Percentiles rank a stretch among this genome's conserved stretches.
These are phyloP conservation scores for Wilcoxina mikolae DNA, from an alignment of 495 filamentous ascomycete genomes.

Conservation along the genomic window DNA sequence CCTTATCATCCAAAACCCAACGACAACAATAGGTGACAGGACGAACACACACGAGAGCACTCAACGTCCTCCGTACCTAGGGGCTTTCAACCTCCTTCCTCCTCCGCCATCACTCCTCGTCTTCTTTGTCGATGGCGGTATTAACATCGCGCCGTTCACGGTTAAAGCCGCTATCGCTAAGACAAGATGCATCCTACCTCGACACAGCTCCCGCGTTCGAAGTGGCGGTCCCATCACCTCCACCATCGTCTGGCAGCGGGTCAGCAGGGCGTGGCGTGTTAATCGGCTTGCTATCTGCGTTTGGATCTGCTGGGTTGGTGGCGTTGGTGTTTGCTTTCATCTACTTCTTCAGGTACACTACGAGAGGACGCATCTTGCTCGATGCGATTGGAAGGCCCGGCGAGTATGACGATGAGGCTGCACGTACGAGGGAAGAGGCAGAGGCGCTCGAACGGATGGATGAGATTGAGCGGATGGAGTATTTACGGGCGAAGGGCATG, in stretches of 20 bases:
- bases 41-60: no score
- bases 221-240: neutral
- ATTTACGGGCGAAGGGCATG: slow-evolving; percentile 87
- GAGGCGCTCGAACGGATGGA: slow-evolving; percentile 93
- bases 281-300: slow-evolving; percentile 91
- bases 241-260: slow-evolving; percentile 33
- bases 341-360: slow-evolving; percentile 89
- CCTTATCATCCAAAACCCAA: no score
- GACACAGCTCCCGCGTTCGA: neutral
- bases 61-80: no score
- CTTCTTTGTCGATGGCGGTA: no score
- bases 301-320: slow-evolving; percentile 78
- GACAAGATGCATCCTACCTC: neutral
- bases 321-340: slow-evolving; percentile 66
- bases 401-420: slow-evolving; percentile 95
- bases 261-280: slow-evolving; percentile 54
- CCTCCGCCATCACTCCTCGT: no score
- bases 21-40: no score
- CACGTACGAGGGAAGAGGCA: slow-evolving; percentile 79
- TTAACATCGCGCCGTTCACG: no score
- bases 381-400: slow-evolving; percentile 87
- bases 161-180: no score
- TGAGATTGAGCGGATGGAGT: slow-evolving; percentile 77
- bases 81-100: no score
- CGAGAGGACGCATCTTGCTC: slow-evolving; percentile 74